Base-by-base conservation (phyloP, 2,329 filamentous ascomycete genomes). In the Nothomitra cinnamomea region DNA sequence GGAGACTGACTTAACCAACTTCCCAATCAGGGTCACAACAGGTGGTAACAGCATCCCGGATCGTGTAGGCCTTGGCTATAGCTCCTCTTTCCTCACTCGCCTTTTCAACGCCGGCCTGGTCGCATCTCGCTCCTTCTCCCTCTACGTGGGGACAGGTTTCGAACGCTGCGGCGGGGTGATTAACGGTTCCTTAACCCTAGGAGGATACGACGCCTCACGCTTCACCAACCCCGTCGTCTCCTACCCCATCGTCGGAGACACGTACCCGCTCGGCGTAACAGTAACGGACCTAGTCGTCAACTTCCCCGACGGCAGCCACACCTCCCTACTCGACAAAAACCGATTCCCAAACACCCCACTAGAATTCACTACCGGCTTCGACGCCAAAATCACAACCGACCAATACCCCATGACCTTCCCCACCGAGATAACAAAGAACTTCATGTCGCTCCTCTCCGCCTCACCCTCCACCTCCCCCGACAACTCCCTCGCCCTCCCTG, bases 161-260 rank as follows among this genome's bases (percentile, higher is more conserved):
- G 63, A 66, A 40, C 63, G 67, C 32, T 67, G 67, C 1, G 67
- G 66, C 15, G 69, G 69, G 15, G 58, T 55, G 1, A 62, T 69
- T 24, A 71, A 70, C 53, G 69, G 69, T 24, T 68, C 65, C 55
- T 66, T 69, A 38, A 64, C 65, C 2, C 67, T 70, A 38, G 69
- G 69, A n/a, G 69, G 69, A 21, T 71, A 67, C 56, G 69, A 72
- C 57, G 65, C 67, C 12, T 67, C 67, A 22, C 66, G 69, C 19
- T 70, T 71, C 56, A 63, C 61, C 1, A 67, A 65, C 32, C 57
- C 57, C 0, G 61, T 65, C 1, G 60, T 67, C 56, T 61, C 60
- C 50, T 64, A 65, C 58, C 43, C 57, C 10, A 67, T 65, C 63
- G 63, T 24, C 45, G 60, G 6, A 66, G 45, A 28, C 5, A 28